A percentile compares a stretch with the other conserved stretches of the same genome.
Conservation (phyloP, 352 stramenopile genomes). For the Phytopythium litorale region DNA sequence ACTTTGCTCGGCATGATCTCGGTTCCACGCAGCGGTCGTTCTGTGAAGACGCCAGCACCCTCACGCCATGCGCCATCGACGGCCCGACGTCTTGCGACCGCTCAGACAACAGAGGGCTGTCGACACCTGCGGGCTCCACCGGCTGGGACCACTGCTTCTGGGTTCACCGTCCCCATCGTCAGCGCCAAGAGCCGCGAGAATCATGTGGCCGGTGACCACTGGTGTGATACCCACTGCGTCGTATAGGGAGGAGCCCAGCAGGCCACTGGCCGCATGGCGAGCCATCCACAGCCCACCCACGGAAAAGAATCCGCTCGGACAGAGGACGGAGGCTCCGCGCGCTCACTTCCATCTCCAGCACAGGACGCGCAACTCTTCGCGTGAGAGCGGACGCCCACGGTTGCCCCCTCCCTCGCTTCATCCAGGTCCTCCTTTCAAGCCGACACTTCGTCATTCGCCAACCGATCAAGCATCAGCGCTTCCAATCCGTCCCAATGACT, state of each 20-base stretch:
- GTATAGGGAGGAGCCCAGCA: neutral
- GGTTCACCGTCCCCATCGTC: neutral
- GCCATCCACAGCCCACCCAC: neutral
- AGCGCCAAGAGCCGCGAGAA: neutral
- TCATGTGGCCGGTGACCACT: neutral
- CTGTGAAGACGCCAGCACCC: too few relatives aligned
- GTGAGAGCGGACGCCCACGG: neutral
- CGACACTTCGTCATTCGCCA: neutral
- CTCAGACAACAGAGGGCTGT: too few relatives aligned
- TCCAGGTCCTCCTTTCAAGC: neutral
- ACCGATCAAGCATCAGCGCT: neutral
- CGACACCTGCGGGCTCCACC: too few relatives aligned
- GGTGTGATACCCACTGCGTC: neutral
- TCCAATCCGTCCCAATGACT: neutral
- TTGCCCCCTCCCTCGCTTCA: neutral
- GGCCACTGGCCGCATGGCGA: neutral
- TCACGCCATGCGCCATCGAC: too few relatives aligned
- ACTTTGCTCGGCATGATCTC: too few relatives aligned
- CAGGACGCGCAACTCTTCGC: neutral
- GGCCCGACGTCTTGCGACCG: too few relatives aligned
- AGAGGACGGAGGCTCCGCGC: neutral
- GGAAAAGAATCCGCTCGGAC: neutral
- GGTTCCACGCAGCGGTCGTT: too few relatives aligned
- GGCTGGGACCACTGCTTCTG: neutral
- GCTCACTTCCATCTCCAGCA: neutral